These are phyloP conservation scores for Irpex lacteus DNA, from an alignment of 1,284 basidiomycete genomes.

Conservation along the genomic window DNA sequence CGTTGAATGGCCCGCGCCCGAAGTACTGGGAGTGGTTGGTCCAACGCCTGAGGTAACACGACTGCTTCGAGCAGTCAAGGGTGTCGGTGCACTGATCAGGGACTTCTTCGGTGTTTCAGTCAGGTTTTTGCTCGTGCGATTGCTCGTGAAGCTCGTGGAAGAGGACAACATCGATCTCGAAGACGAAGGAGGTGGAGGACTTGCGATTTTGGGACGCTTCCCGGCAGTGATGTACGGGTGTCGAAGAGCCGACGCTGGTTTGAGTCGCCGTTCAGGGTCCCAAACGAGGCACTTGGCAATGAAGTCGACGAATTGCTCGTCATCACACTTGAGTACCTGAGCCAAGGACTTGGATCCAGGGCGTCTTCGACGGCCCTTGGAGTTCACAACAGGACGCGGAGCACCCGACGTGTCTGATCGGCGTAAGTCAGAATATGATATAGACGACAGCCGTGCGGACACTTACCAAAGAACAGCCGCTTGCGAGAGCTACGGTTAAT, in stretches of 20 bases:
- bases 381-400: slow-evolving; percentile 93
- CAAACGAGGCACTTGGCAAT: slow-evolving; percentile 94
- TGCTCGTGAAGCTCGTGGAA: slow-evolving; percentile 23
- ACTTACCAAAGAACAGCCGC: slow-evolving; percentile 92
- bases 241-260: slow-evolving; percentile 90
- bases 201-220: slow-evolving; percentile 37
- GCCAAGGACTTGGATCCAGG: slow-evolving; percentile 89
- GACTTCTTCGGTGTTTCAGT: slow-evolving; percentile 83
- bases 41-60: slow-evolving; percentile 52
- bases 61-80: slow-evolving; percentile 69
- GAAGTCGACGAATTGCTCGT: slow-evolving; percentile 89
- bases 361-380: slow-evolving; percentile 90
- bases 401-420: slow-evolving; percentile 83
- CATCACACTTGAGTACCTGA: slow-evolving; percentile 86
- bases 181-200: slow-evolving; percentile 39
- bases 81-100: slow-evolving; percentile 81
- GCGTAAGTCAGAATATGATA: slow-evolving; percentile 4
- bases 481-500: slow-evolving; percentile 92
- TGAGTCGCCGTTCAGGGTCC: slow-evolving; percentile 96
- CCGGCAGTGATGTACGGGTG: slow-evolving; percentile 84
- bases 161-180: slow-evolving; percentile 54
- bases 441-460: neutral
- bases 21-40: slow-evolving; percentile 58
- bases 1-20: slow-evolving; percentile 30
- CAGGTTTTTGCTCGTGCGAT: slow-evolving; percentile 50